Percentiles rank a stretch among this genome's conserved stretches.
Conservation (phyloP, 2,329 filamentous ascomycete species). For the Fusarium xylarioides region DNA sequence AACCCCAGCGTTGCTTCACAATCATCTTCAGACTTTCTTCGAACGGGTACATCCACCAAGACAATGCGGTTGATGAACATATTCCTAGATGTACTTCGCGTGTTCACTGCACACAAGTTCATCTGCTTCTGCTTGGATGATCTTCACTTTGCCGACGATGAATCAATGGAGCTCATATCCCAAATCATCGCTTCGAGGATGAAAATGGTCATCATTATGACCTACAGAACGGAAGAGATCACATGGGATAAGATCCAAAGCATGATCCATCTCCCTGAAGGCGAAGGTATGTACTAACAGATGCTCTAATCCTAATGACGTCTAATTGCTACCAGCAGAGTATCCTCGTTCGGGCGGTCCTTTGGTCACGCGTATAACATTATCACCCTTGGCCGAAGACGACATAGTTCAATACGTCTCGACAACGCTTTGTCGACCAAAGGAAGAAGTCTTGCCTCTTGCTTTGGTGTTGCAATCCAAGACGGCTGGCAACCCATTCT, state of each 20-base stretch:
- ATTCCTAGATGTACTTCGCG: slow-evolving; percentile 83
- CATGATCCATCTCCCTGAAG: slow-evolving; percentile 63
- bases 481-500: slow-evolving; percentile 88
- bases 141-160: slow-evolving; percentile 87
- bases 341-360: slow-evolving; percentile 58
- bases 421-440: slow-evolving; percentile 77
- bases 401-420: slow-evolving; percentile 87
- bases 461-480: slow-evolving; percentile 89
- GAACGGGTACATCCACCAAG: slow-evolving; percentile 66
- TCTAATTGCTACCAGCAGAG: slow-evolving; percentile 49
- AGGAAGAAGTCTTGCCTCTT: slow-evolving; percentile 78
- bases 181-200: slow-evolving; percentile 82
- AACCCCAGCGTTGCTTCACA: slow-evolving; percentile 56
- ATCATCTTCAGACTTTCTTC: slow-evolving; percentile 68
- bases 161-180: slow-evolving; percentile 83
- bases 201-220: slow-evolving; percentile 83
- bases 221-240: slow-evolving; percentile 74
- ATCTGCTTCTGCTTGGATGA: slow-evolving; percentile 92
- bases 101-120: slow-evolving; percentile 84
- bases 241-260: slow-evolving; percentile 62
- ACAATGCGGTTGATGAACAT: slow-evolving; percentile 84
- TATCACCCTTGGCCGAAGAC: slow-evolving; percentile 78
- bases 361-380: slow-evolving; percentile 73
- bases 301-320: background rate
- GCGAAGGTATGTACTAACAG: slow-evolving; percentile 55